A percentile compares a stretch with the other conserved stretches of the same genome.
Evolutionary conservation across 805 yeast species (phyloP).

Genomic region (Barnettozyma sucrosica): DNA sequence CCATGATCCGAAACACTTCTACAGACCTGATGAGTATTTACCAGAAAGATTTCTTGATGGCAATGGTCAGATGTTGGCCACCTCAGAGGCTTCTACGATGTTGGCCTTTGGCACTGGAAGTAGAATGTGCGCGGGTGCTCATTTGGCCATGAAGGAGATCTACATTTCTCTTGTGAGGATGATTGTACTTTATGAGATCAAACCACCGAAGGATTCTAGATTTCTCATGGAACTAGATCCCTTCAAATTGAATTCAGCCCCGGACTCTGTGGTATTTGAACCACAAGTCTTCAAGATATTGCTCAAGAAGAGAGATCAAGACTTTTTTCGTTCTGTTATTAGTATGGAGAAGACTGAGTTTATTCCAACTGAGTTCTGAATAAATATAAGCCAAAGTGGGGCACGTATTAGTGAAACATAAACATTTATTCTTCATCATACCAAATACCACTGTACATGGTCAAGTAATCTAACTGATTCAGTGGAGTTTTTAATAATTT

Average conservation of each 20-base stretch:
- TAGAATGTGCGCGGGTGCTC: conserved; percentile 66
- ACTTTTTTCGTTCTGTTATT: conserved; percentile 8
- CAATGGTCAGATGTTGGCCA: conserved; percentile 13
- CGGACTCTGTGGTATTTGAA: conserved; percentile 58
- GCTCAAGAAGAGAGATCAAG: conserved; percentile 28
- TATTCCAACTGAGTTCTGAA: not conserved
- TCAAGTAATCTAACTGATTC: not conserved
- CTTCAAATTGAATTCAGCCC: conserved; percentile 42
- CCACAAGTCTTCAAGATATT: conserved; percentile 40
- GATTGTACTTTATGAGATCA: conserved; percentile 44
- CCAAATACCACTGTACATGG: not conserved
- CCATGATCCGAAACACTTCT: conserved; percentile 45
- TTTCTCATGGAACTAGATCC: conserved; percentile 44
- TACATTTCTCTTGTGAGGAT: conserved; percentile 52
- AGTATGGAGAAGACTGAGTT: not conserved
- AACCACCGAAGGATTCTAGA: conserved; percentile 31
- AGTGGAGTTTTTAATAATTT: too few relatives aligned
- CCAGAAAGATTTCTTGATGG: conserved; percentile 50
- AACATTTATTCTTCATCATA: too few relatives aligned
- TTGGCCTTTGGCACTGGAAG: conserved; percentile 67
- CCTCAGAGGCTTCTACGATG: conserved; percentile 24
- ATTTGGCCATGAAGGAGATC: conserved; percentile 59
- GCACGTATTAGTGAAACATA: too few relatives aligned
- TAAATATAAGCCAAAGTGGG: not conserved
- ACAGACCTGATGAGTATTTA: conserved; percentile 39